Evolutionary conservation across 2,329 filamentous ascomycete species (phyloP), one percentile per base, ranked within the genome.

Genomic region (Claviceps humidiphila): DNA sequence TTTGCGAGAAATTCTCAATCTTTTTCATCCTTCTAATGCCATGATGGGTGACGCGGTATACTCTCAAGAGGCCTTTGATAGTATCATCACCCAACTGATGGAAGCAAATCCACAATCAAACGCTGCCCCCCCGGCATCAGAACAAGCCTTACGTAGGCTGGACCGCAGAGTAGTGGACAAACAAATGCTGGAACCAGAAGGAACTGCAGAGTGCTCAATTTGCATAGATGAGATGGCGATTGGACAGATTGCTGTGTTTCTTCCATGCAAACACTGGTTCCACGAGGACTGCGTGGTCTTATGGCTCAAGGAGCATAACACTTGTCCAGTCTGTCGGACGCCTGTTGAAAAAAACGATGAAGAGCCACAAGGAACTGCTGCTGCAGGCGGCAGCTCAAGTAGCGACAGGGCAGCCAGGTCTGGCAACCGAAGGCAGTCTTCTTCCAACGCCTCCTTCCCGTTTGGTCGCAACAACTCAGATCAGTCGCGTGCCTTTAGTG

Each of bases 231-330:
- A 87, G 30, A 84, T 94, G 56, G 75, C 80, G 26, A 63, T 86
- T 39, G 85, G 82, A 11, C 82, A 87, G 34, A 81, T 87, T 63
- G 87, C 91, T 5, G 79, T 86, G 0, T 77, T 84, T 46, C 69
- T 98, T 49, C 89, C 89, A 0, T 98, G 93, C 69, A 85, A 81
- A 54, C 93, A 98, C 63, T 95, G 89, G 88, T 97, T 95, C 65
- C 91, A 96, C 62, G 83, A 84, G 53, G 73, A 79, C 26, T 97
- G 91, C 61, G 86, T 93, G 38, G 76, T 81, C 24, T 74, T 86
- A 49, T 97, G 91, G 91, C 71, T 97, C 50, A 80, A 78, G 60
- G 87, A 95, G 67, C 90, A 96, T 67, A 89, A 96, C 61, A 95
- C 90, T 0, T 97, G 91, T 61, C 91, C 91, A 1, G 84, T 89